Conservation (phyloP, 1,284 basidiomycete species). For the Pyrrhoderma lamaoense region DNA sequence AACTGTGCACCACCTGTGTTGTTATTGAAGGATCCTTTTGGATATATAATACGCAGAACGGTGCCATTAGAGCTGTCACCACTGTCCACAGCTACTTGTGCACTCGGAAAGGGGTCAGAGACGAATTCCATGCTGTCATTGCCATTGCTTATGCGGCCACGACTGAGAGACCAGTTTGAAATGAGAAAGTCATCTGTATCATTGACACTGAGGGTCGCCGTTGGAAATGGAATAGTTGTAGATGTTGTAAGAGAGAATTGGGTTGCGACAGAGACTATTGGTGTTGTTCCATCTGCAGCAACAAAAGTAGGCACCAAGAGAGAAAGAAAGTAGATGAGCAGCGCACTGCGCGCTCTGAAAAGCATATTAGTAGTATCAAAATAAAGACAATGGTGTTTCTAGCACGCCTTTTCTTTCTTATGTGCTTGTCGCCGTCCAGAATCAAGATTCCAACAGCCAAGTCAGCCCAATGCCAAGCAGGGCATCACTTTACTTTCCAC, state of each 20-base stretch:
- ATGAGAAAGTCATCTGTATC: constrained; percentile 48
- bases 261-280: constrained; percentile 37
- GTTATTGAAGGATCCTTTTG: constrained; percentile 51
- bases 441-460: too few species aligned
- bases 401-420: too few species aligned
- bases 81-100: constrained; percentile 31
- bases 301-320: constrained; percentile 1
- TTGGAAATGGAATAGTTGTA: constrained; percentile 60
- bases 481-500: too few species aligned
- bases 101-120: constrained; percentile 52
- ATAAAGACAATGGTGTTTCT: too few species aligned
- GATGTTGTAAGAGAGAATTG: constrained; percentile 53
- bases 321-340: constrained; percentile 9
- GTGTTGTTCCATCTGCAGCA: constrained; percentile 13
- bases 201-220: constrained; percentile 43
- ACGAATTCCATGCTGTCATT: constrained; percentile 53
- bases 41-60: constrained; percentile 61
- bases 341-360: not conserved
- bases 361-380: not conserved
- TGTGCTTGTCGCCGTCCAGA: too few species aligned
- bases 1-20: constrained; percentile 59
- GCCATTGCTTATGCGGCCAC: constrained; percentile 53
- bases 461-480: too few species aligned
- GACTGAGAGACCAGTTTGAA: constrained; percentile 54
- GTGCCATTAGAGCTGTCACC: constrained; percentile 34